Evolutionary conservation across 2,329 filamentous ascomycete species (phyloP).

Genomic region (Aureobasidium sp.): DNA sequence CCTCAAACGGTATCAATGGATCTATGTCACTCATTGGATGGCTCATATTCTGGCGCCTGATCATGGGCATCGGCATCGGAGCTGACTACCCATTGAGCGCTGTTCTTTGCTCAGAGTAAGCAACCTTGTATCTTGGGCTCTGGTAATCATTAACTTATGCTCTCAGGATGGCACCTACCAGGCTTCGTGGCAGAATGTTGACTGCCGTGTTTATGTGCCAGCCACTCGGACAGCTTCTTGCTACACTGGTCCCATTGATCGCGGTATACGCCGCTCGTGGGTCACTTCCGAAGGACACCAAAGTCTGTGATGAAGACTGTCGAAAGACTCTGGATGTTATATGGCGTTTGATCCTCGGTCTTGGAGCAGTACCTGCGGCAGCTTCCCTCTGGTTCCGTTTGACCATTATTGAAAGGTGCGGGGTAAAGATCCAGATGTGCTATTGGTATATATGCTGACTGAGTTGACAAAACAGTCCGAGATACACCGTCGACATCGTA

Average conservation of each 20-base stretch:
- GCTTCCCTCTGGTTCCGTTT: constrained; percentile 32
- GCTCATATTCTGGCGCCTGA: constrained; percentile 31
- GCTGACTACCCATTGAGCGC: constrained; percentile 32
- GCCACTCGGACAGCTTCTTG: constrained; percentile 31
- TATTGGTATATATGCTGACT: neutral
- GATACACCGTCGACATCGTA: constrained; percentile 32
- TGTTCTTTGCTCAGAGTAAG: constrained; percentile 31
- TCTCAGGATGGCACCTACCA: constrained; percentile 23
- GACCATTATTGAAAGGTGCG: constrained; percentile 30
- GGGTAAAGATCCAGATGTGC: neutral
- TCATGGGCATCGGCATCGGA: constrained; percentile 33
- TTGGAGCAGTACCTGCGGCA: constrained; percentile 31
- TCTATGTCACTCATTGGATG: constrained; percentile 24
- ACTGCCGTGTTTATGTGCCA: constrained; percentile 35
- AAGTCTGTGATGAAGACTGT: neutral
- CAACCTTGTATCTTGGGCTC: neutral
- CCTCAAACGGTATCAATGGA: constrained; percentile 31
- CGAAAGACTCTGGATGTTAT: constrained; percentile 24
- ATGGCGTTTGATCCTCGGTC: constrained; percentile 33
- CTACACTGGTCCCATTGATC: neutral
- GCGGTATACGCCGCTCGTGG: neutral
- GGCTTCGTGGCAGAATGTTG: constrained; percentile 32
- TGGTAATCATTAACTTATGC: neutral
- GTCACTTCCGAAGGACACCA: neutral
- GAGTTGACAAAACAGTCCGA: constrained; percentile 17